Conservation (phyloP, 1,139 yeast genomes). For the Candida sp. region DNA sequence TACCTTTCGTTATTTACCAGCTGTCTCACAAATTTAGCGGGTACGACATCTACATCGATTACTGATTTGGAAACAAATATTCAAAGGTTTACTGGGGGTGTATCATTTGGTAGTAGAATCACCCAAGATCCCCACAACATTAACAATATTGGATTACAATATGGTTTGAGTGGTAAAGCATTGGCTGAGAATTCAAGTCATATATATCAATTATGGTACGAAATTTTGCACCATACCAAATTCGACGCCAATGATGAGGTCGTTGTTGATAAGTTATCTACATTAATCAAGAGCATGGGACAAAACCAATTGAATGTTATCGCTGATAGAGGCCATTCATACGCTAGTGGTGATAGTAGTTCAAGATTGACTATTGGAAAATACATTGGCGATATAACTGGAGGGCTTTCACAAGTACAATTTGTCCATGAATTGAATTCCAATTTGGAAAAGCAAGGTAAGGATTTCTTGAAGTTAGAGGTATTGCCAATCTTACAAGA, state of each 20-base stretch:
- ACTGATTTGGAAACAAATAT: conserved; percentile 85
- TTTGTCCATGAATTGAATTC: conserved; percentile 61
- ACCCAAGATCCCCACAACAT: conserved; percentile 54
- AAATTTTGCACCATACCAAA: conserved; percentile 67
- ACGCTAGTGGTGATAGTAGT: conserved; percentile 67
- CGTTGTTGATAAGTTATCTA: conserved; percentile 67
- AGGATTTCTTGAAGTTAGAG: conserved; percentile 46
- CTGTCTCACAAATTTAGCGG: conserved; percentile 77
- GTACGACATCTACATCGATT: conserved; percentile 68
- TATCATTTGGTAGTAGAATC: conserved; percentile 56
- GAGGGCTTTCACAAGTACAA: conserved; percentile 75
- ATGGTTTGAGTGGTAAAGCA: conserved; percentile 65
- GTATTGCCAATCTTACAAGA: conserved; percentile 62
- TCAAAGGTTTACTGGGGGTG: conserved; percentile 81
- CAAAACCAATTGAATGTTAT: conserved; percentile 76
- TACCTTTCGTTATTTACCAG: conserved; percentile 76
- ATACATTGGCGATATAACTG: conserved; percentile 57
- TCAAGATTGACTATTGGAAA: conserved; percentile 62
- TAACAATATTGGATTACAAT: conserved; percentile 41
- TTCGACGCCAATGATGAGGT: conserved; percentile 40
- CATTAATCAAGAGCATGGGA: conserved; percentile 69
- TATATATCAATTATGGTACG: conserved; percentile 64
- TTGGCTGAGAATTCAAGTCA: conserved; percentile 61
- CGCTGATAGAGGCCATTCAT: conserved; percentile 88
- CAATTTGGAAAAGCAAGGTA: conserved; percentile 48